Evolutionary conservation across 805 yeast species (phyloP), one percentile per base, ranked within the genome.

Genomic region (Tetrapisispora taiwanensis): DNA sequence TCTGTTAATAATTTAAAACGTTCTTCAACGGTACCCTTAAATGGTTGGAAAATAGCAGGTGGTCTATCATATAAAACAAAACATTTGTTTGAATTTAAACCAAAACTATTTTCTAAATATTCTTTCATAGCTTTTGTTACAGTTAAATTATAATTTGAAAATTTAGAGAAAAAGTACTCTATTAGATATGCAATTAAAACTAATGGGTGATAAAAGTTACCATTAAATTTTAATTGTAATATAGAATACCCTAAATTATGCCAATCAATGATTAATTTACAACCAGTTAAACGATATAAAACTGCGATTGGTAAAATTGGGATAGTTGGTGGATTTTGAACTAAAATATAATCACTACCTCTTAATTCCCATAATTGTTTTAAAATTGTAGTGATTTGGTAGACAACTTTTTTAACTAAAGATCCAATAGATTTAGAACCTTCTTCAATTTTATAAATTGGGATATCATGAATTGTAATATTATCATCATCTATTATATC

Each of bases 301-400:
- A 82, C 73, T 0, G 78, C 71, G 2, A 89, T 67, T 0, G 84
- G 74, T 14, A 92, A 63, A 2, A 87, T 69, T 0, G 99, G 99
- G 39, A 92, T 71, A 3, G 86, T 76, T 0, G 99, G 99, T 0
- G 99, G 99, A 62, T 90, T 92, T 66, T 84, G 94, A 26, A 92
- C 73, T 59, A 90, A 54, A 7, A 89, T 70, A 54, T 70, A 86
- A 48, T 80, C 76, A 18, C 85, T 75, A 20, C 81, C 83, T 41
- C 81, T 66, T 36, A 81, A 62, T 30, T 66, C 52, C 59, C 75
- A 70, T 35, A 89, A 63, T 20, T 82, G 58, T 10, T 50, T 45
- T 36, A 72, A 55, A 24, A 88, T 61, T 28, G 67, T 65, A 36
- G 54, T 54, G 9, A 77, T 56, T 63, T 88, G 96, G 4, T 60